Conservation (phyloP, 2,329 filamentous ascomycete species). For the Pezicula radicicola region DNA sequence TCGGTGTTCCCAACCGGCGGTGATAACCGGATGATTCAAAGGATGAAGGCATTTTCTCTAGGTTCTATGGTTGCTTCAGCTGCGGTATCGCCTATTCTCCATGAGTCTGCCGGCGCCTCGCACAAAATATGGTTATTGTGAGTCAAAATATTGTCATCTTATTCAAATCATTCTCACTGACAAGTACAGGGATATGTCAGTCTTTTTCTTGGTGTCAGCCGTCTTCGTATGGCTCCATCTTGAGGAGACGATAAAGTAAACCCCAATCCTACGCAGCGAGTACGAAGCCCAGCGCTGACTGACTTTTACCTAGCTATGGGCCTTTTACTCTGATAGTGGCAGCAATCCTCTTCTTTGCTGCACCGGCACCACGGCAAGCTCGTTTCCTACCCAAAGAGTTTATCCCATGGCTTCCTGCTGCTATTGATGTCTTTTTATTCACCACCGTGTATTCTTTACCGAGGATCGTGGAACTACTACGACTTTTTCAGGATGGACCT, state of each 20-base stretch:
- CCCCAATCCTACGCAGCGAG: neutral
- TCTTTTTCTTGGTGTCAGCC: constrained; percentile 1
- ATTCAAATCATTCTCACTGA: neutral
- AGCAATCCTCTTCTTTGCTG: constrained; percentile 1
- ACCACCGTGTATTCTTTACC: constrained; percentile 11
- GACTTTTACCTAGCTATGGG: constrained; percentile 1
- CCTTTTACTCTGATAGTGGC: neutral
- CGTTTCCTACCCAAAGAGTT: constrained; percentile 3
- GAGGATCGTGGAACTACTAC: neutral
- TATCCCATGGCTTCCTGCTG: constrained; percentile 11
- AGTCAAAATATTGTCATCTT: neutral
- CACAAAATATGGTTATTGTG: constrained; percentile 6
- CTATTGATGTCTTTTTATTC: constrained; percentile 8
- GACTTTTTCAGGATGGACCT: constrained; percentile 1
- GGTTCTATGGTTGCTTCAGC: constrained; percentile 7
- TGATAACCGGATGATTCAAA: neutral
- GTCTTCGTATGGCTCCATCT: constrained; percentile 4
- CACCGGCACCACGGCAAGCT: constrained; percentile 4
- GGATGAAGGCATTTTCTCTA: constrained; percentile 1
- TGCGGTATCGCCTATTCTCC: constrained; percentile 10
- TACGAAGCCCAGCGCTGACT: neutral
- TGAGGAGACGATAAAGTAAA: constrained; percentile 10
- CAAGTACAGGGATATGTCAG: constrained; percentile 1
- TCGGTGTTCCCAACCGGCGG: too few species aligned
- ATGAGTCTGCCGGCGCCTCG: neutral